Evolutionary conservation across 495 filamentous ascomycete species (phyloP).

Genomic region (Hypoxylon subgilvum): DNA sequence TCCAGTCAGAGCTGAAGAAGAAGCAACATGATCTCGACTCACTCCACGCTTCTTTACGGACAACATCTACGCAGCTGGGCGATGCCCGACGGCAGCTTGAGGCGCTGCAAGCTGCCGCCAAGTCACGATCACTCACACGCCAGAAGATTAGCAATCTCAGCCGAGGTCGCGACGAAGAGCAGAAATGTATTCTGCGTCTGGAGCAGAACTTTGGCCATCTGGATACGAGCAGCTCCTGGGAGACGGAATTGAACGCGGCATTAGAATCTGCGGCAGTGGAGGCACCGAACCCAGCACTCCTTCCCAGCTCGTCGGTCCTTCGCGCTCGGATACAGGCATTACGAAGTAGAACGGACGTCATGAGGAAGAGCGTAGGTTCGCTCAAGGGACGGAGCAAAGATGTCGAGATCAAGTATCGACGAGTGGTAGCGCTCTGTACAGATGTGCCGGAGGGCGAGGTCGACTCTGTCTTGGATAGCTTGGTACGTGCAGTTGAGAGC

Average conservation of each 20-base stretch:
- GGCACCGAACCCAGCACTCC: slow-evolving; percentile 18
- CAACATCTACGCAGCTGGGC: slow-evolving; percentile 76
- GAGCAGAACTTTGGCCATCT: slow-evolving; percentile 48
- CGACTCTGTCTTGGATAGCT: slow-evolving; percentile 64
- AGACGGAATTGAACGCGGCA: slow-evolving; percentile 44
- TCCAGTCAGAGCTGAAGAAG: slow-evolving; percentile 73
- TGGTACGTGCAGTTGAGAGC: slow-evolving; percentile 74
- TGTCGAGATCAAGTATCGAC: slow-evolving; percentile 71
- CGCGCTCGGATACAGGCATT: slow-evolving; percentile 53
- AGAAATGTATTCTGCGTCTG: slow-evolving; percentile 46
- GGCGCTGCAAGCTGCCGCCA: slow-evolving; percentile 63
- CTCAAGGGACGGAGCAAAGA: slow-evolving; percentile 68
- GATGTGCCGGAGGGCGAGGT: slow-evolving; percentile 66
- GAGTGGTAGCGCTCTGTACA: slow-evolving; percentile 73
- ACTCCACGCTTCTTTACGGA: slow-evolving; percentile 76
- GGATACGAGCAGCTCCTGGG: slow-evolving; percentile 47
- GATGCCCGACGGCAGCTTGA: slow-evolving; percentile 75
- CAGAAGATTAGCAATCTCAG: slow-evolving; percentile 57
- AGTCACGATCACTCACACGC: slow-evolving; percentile 50
- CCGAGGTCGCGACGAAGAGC: slow-evolving; percentile 56
- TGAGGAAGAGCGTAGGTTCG: slow-evolving; percentile 60
- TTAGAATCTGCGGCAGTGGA: slow-evolving; percentile 28
- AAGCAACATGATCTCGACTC: slow-evolving; percentile 84
- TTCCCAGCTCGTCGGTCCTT: slow-evolving; percentile 50
- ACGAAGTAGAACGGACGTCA: slow-evolving; percentile 63